Base-by-base conservation (phyloP, 2,329 filamentous ascomycete species). In the Cylindrodendrum hubeiense region DNA sequence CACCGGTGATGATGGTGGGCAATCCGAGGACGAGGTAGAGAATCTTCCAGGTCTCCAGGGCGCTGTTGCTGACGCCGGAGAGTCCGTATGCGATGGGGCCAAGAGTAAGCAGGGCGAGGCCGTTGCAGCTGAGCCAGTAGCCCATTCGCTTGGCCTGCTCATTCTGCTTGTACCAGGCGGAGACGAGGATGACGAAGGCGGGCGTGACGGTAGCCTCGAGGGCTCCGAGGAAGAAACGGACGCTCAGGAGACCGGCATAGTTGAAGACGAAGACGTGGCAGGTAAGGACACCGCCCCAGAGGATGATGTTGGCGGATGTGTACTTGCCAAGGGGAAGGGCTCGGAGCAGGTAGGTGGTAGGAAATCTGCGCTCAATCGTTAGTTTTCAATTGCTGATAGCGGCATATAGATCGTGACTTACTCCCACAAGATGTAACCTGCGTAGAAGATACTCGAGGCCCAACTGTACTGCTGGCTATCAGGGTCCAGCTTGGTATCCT, bases 1-100 rank as follows among this genome's bases (percentile, higher is more conserved):
- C 34, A 1, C 71, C 71, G 24, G 85, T 74, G 44, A 84, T 82
- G 34, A 86, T 80, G 1, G 82, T 81, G 71, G 77, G 62, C 3
- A 65, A 9, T 0, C 74, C 74, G 30, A 73, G 74, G 39, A 75
- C 71, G 5, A 74, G 68, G n/a, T 70, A 72, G 2, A 75, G 74
- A 9, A 73, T 67, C 46, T 71, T 69, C 78, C 79, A 81, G 9
- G 79, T 82, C 7, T 80, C 82, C 53, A 66, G 34, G 1, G 54
- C 33, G 2, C 41, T 54, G 52, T 63, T 37, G 8, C 26, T 43
- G 1, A 58, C 63, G 13, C 65, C 67, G 6, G 71, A 68, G 30
- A 74, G 53, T 13, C 72, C 73, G 39, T 74, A 73, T 10, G 71
- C 70, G 19, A 71, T 60, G 15, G 69, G 67, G 1, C 68, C 70